Evolutionary conservation across 371 early-diverging fungal species (phyloP), one percentile per base, ranked within the genome.

Genomic region (Mortierella sp.): DNA sequence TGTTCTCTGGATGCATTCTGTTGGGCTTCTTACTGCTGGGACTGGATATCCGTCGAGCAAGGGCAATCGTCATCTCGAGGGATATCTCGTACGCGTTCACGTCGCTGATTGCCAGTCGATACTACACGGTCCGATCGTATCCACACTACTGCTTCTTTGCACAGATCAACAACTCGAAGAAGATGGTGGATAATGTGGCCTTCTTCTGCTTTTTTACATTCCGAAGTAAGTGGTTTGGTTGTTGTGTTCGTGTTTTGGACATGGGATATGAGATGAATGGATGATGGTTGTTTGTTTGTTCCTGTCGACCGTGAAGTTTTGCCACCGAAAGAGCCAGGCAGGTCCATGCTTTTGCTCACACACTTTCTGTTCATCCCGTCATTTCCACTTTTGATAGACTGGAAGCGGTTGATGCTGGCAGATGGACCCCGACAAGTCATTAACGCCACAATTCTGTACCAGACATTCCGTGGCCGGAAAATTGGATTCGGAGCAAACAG

Each of bases 131-230:
- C 17, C 68, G 79, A 25, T 81, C 81, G 21, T 95, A 91, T 78
- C 67, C 86, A 10, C 88, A 93, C 71, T 96, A 86, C 66, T 95
- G 96, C 80, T 84, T 96, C 50, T 94, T 95, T 70, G 65, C 79
- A 6, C 86, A 90, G 39, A 91, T 96, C 64, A 83, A 92, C 48
- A 80, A 83, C 48, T 86, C 90, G 0, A 83, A 87, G 28, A 90
- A 83, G 72, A 62, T 67, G 29, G 82, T 82, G 12, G 96, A 96
- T 65, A 71, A 82, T 1, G 51, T 92, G 8, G 93, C 95, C n/a
- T 94, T 94, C 77, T 95, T 88, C 81, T 92, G 94, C 17, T 96
- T 92, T 78, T 95, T 93, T 74, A 84, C 87, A 9, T 86, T 95
- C 55, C 91, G 92, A 83, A 91, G 93, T 88, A 82, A 51, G 76